These are phyloP conservation scores for Cryphonectria radicalis DNA, from an alignment of 2,329 filamentous ascomycete genomes.

Conservation along the genomic window DNA sequence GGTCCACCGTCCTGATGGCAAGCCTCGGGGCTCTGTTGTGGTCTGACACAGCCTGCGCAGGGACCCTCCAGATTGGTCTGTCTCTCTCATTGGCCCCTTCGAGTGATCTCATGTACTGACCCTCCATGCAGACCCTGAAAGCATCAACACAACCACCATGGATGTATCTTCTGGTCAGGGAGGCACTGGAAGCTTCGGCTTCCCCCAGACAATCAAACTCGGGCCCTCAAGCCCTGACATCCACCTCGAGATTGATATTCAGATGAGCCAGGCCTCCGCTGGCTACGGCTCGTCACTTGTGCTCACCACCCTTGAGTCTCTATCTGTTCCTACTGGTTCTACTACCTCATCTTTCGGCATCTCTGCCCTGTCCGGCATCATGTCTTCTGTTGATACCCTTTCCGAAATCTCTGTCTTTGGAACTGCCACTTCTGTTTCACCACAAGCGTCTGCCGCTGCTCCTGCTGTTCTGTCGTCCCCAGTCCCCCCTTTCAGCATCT, in stretches of 20 bases:
- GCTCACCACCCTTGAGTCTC: constrained; percentile 11
- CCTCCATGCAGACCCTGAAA: background rate
- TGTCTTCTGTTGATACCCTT: background rate
- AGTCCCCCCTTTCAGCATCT: constrained; percentile 8
- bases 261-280: constrained; percentile 14
- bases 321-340: constrained; percentile 3
- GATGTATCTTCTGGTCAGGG: constrained; percentile 6
- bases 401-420: constrained; percentile 16
- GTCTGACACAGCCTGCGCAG: background rate
- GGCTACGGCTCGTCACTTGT: background rate
- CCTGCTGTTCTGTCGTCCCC: constrained; percentile 17
- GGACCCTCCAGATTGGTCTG: constrained; percentile 3
- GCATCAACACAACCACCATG: constrained; percentile 8
- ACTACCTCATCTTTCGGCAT: constrained; percentile 1
- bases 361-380: background rate
- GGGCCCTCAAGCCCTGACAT: constrained; percentile 15
- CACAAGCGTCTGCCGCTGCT: constrained; percentile 18
- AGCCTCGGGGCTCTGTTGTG: constrained; percentile 17
- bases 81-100: background rate
- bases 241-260: constrained; percentile 27
- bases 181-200: constrained; percentile 11
- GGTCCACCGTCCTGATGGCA: constrained; percentile 11
- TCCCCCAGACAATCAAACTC: constrained; percentile 17
- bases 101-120: background rate
- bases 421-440: background rate